Evolutionary conservation across 805 yeast genomes (phyloP), one percentile per base, ranked within the genome.

Genomic region (Nakazawaea ishiwadae): DNA sequence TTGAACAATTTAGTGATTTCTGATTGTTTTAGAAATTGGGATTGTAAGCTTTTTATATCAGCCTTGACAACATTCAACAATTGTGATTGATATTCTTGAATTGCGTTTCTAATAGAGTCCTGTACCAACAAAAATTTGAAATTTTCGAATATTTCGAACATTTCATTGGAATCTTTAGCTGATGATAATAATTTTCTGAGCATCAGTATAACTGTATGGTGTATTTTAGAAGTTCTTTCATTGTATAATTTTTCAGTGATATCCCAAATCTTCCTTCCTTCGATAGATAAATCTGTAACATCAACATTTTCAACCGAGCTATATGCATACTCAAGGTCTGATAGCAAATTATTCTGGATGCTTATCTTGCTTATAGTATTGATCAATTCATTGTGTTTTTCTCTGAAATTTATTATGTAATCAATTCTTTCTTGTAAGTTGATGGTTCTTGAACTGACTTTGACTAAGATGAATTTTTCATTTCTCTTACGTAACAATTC

Each of bases 401-500:
- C 43, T 46, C 90, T 66, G 49, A 87, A 73, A 0, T 52, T 50
- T 4, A 51, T 52, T 1, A 82, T 48, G 24, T 66, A 64, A 1
- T 58, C 63, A 1, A 82, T 39, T 23, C 79, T 60, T 1, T 70
- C 71, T 44, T 63, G 68, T 19, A 77, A 40, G 12, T 47, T 54
- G 1, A 48, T 51, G 1, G 74, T 56, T 2, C 70, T 62, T 7
- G 78, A 69, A n/a, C 64, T 65, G 8, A 88, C 66, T 44, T 79
- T 75, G 16, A 87, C 75, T 17, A 81, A 73, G 11, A 82, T 70
- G 53, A 83, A 82, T 45, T 78, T 79, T 41, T 84, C 91, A 7
- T 79, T 77, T 32, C 93, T 63, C 51, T 80, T 84, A 48, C 96
- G 67, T 31, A 85, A 66, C 3, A 84, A 59, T 45, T 90, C 96